Evolutionary conservation across 148 eudicot species (phyloP).

Genomic region (Camellia granthamiana): DNA sequence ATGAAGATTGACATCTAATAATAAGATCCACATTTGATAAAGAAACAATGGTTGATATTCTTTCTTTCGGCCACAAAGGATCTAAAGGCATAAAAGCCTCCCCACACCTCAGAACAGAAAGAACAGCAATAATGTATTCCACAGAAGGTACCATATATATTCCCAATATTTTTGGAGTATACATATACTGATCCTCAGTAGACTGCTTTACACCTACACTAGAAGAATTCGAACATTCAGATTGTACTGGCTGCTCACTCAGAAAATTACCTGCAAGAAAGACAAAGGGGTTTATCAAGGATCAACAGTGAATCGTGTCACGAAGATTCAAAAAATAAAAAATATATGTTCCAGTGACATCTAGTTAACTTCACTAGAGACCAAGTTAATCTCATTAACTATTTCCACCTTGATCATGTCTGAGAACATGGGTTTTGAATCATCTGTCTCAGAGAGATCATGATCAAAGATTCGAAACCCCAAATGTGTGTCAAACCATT

Average conservation of each 20-base stretch:
- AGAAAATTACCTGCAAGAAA: slow-evolving; percentile 13
- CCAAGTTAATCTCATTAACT: not conserved
- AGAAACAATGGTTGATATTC: slow-evolving; percentile 51
- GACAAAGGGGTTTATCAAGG: not conserved
- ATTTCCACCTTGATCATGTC: not conserved
- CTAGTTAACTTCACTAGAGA: not conserved
- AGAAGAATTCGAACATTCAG: slow-evolving; percentile 6
- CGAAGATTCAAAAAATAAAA: not conserved
- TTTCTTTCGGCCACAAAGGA: slow-evolving; percentile 77
- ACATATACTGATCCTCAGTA: slow-evolving; percentile 11
- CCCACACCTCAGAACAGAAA: slow-evolving; percentile 75
- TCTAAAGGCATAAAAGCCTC: slow-evolving; percentile 80
- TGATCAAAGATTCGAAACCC: not conserved
- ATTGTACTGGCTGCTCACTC: slow-evolving; percentile 10
- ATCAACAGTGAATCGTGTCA: not conserved
- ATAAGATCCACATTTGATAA: slow-evolving; percentile 63
- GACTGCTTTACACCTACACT: slow-evolving; percentile 15
- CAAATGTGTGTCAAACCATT: not conserved
- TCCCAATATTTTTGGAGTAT: slow-evolving; percentile 49
- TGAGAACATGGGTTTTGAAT: not conserved
- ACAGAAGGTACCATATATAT: slow-evolving; percentile 74
- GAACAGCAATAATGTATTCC: slow-evolving; percentile 67
- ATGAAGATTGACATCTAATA: slow-evolving; percentile 41
- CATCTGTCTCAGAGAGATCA: slow-evolving; percentile 4
- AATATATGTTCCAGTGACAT: not conserved